phyloP scores from a whole-genome alignment of 73 alveolate species.

The Tetrahymena malaccensis region DNA sequence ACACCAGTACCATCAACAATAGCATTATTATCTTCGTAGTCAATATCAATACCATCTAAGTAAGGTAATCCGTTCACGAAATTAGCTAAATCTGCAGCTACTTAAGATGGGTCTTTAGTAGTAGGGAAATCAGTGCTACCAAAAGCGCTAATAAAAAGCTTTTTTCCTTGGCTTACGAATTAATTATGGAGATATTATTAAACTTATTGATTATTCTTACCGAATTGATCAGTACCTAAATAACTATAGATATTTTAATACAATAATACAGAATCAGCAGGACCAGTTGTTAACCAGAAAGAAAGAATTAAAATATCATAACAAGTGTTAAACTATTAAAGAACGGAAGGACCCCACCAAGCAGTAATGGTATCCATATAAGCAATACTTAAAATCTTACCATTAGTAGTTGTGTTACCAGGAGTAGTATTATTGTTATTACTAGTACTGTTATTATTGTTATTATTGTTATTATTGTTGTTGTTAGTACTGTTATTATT shows the following conservation, averaged over 20 bases:
- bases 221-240: background rate
- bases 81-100: background rate
- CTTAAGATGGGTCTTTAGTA: background rate
- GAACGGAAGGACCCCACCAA: background rate
- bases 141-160: background rate
- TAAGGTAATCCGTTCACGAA: background rate
- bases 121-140: background rate
- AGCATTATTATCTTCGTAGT: background rate
- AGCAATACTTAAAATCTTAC: background rate
- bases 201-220: background rate
- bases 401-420: background rate
- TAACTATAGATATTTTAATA: background rate
- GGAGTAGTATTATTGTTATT: background rate
- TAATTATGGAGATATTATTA: too few species aligned
- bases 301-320: background rate
- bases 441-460: too few species aligned
- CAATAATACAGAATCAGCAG: background rate
- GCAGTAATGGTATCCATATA: background rate
- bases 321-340: background rate
- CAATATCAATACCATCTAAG: background rate
- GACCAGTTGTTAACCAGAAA: background rate
- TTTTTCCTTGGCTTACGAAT: background rate
- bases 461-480: too few species aligned
- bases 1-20: background rate
- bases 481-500: too few species aligned